A percentile compares a stretch with the other conserved stretches of the same genome.
Conservation (phyloP, 2,329 filamentous ascomycete genomes). For the Ophiostoma quercus region DNA sequence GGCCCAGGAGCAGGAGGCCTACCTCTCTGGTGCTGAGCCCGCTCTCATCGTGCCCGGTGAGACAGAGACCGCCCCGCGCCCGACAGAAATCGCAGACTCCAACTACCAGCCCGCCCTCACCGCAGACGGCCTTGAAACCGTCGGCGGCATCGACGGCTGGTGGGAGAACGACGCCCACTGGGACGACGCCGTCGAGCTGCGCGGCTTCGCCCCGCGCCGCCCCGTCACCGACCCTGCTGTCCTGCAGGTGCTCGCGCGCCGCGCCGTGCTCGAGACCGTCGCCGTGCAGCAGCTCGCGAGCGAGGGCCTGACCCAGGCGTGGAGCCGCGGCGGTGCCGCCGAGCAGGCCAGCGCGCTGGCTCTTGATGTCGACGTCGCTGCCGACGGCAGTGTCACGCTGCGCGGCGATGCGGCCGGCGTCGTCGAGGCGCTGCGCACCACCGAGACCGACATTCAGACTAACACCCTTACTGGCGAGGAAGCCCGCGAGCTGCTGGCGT, state of each 20-base stretch:
- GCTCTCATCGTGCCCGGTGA: constrained; percentile 30
- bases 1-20: not conserved
- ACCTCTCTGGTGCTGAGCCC: not conserved
- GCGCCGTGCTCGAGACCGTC: constrained; percentile 50
- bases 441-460: constrained; percentile 24
- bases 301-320: constrained; percentile 29
- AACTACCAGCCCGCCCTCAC: constrained; percentile 46
- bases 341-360: constrained; percentile 36
- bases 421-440: constrained; percentile 28
- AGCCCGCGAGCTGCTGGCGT: constrained; percentile 40
- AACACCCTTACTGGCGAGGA: constrained; percentile 33
- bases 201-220: constrained; percentile 40
- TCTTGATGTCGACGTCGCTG: constrained; percentile 37
- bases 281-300: constrained; percentile 38
- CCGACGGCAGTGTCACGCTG: constrained; percentile 38
- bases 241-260: constrained; percentile 46
- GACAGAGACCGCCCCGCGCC: constrained; percentile 30
- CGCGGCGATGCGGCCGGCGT: constrained; percentile 34
- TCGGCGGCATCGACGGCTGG: constrained; percentile 47
- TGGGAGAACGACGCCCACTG: constrained; percentile 53
- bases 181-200: constrained; percentile 42
- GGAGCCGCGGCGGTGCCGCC: constrained; percentile 35
- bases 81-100: constrained; percentile 34
- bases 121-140: constrained; percentile 43
- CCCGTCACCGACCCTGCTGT: constrained; percentile 42